Evolutionary conservation across 2,329 filamentous ascomycete genomes (phyloP), one percentile per base, ranked within the genome.

Genomic region (Talaromyces sp.): DNA sequence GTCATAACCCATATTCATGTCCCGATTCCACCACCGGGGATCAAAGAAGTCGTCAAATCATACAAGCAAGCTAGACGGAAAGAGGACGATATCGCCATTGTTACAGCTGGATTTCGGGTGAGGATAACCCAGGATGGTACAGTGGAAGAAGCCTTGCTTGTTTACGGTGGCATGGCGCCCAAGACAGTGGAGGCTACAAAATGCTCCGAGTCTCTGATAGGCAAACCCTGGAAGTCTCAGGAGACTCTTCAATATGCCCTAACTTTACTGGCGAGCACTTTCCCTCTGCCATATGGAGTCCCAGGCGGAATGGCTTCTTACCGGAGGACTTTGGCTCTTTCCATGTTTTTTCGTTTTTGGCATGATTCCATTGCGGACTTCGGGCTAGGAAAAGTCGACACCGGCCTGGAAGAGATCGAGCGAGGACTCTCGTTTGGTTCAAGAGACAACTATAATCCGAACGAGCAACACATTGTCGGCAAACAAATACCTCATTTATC

Each of bases 261-360:
- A 84, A 93, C 63, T 89, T 86, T 1, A 82, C 91, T 99, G 17
- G 92, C 91, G 64, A 81, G 85, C 56, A 95, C 98, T 70, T 98
- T 99, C 69, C 86, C 95, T 71, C 81, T 99, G 32, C 82, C 86
- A 4, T 98, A 96, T 68, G 89, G 92, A 58, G 95, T 99, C 0
- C 95, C 93, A 0, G 95, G 95, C 65, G 95, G 95, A 43, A 99
- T 99, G 95, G 93, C 95, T 0, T 96, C 92, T 1, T 99, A 98
- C 71, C 83, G 95, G 29, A 96, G 95, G 72, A 90, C 92, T 0
- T 79, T 99, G 9, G 93, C 95, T 0, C 80, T 98, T 57, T 88
- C 93, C 2, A 96, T 99, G 81, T 98, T 98, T 77, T 98, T 98
- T 75, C 88, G 92, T 43, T 99, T 97, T 75, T 98, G 96, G 71